A percentile compares a stretch with the other conserved stretches of the same genome.
These are phyloP conservation scores for Sarcocystis neurona DNA, from an alignment of 169 alveolate genomes.

Conservation along the genomic window DNA sequence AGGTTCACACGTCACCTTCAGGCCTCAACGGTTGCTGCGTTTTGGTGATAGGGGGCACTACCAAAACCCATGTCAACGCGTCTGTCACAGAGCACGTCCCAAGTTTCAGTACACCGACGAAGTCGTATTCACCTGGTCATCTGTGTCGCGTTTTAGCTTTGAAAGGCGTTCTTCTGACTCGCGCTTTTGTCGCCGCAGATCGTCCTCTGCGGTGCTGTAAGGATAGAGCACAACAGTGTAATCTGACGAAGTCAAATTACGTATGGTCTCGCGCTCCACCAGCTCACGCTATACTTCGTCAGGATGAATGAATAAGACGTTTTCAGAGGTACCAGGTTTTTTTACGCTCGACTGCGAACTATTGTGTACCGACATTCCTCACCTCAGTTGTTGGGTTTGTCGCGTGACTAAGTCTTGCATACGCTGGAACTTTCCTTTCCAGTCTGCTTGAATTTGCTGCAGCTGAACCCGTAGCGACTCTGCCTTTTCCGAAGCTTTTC, in stretches of 20 bases:
- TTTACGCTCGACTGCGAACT: too few relatives aligned
- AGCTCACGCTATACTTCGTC: too few relatives aligned
- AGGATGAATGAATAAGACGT: too few relatives aligned
- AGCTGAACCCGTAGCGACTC: neutral
- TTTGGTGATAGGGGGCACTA: too few relatives aligned
- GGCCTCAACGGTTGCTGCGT: too few relatives aligned
- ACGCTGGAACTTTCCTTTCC: neutral
- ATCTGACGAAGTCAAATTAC: too few relatives aligned
- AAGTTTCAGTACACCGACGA: neutral
- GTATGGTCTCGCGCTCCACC: too few relatives aligned
- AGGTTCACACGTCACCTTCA: neutral
- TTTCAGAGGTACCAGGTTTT: too few relatives aligned
- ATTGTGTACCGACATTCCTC: too few relatives aligned
- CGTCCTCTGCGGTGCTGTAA: neutral
- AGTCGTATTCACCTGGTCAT: neutral
- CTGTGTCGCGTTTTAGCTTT: neutral
- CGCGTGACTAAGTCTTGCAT: neutral
- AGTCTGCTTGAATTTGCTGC: neutral
- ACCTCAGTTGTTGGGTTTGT: neutral
- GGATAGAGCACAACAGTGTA: neutral
- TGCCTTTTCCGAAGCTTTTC: neutral
- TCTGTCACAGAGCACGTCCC: too few relatives aligned
- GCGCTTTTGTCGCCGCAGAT: neutral
- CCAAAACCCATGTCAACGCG: too few relatives aligned
- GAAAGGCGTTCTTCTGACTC: neutral